Conservation (phyloP, 768 basidiomycete species). For the Butyriboletus loyo region DNA sequence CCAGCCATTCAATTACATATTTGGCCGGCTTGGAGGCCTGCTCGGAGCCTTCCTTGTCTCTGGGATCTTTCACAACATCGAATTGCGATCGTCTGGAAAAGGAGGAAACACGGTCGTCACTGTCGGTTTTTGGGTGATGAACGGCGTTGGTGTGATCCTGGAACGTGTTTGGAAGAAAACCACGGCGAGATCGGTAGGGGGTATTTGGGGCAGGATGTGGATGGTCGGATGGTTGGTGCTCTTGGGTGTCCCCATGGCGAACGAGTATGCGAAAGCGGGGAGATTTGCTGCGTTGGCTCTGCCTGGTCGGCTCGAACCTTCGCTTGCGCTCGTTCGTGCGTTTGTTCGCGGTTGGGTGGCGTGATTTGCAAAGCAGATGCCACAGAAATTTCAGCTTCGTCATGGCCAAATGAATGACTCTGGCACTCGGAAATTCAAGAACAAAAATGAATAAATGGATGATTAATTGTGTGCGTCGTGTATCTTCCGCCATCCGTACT, state of each 20-base stretch:
- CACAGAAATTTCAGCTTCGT: no score
- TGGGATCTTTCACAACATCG: conserved; percentile 54
- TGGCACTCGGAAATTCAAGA: background rate
- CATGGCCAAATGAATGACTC: background rate
- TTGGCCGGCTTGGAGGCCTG: conserved; percentile 49
- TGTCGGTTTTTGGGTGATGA: conserved; percentile 53
- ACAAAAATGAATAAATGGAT: no score
- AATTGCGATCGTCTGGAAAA: conserved; percentile 51
- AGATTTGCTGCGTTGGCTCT: conserved; percentile 10
- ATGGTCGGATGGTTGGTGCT: conserved; percentile 43
- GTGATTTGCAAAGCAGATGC: background rate
- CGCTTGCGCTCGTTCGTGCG: conserved; percentile 27
- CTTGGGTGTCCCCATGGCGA: conserved; percentile 46
- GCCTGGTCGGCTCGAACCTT: conserved; percentile 13
- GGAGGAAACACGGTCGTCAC: conserved; percentile 42
- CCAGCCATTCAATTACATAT: conserved; percentile 39
- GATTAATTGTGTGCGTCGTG: background rate
- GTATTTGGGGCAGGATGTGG: conserved; percentile 51
- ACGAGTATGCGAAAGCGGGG: conserved; percentile 29
- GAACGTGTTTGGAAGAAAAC: conserved; percentile 45
- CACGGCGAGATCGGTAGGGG: conserved; percentile 44
- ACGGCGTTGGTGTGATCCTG: conserved; percentile 50
- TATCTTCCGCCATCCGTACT: background rate
- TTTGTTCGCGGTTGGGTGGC: background rate
- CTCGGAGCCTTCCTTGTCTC: conserved; percentile 60